Evolutionary conservation across 2,329 filamentous ascomycete species (phyloP).

Genomic region (Elsinoe ampelina): DNA sequence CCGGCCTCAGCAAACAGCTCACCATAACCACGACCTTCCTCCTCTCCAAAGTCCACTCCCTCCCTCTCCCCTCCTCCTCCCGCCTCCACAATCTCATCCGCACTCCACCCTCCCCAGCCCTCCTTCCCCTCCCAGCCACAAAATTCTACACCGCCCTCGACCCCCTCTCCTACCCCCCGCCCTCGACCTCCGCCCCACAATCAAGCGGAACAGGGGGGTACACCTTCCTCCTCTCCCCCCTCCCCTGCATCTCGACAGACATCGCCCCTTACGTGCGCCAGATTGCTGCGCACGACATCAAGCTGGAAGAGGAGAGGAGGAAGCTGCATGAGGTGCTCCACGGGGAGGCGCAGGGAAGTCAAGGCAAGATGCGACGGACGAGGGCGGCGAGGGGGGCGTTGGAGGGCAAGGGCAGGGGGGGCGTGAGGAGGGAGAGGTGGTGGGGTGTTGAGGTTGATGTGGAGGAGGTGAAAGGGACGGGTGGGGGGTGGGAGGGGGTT

Average conservation of each 20-base stretch:
- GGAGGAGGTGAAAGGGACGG: neutral
- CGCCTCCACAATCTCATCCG: constrained; percentile 10
- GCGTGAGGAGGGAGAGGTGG: constrained; percentile 24
- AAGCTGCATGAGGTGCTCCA: constrained; percentile 45
- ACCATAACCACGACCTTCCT: constrained; percentile 24
- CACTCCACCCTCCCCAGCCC: constrained; percentile 19
- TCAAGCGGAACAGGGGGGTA: constrained; percentile 12
- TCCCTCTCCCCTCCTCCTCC: constrained; percentile 18
- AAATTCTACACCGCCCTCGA: constrained; percentile 44
- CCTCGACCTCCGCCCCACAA: constrained; percentile 23
- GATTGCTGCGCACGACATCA: constrained; percentile 69
- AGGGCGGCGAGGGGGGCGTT: constrained; percentile 66
- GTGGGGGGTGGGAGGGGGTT: neutral
- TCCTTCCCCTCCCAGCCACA: constrained; percentile 27
- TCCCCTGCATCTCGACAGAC: constrained; percentile 53
- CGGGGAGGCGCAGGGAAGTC: constrained; percentile 9
- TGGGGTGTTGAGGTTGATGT: constrained; percentile 7
- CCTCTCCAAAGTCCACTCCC: constrained; percentile 18
- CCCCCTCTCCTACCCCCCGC: constrained; percentile 38
- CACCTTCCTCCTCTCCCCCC: constrained; percentile 15
- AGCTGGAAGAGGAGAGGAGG: constrained; percentile 58
- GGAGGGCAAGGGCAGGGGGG: constrained; percentile 44
- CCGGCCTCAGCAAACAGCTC: constrained; percentile 28
- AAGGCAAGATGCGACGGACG: constrained; percentile 47
- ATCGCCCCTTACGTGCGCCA: constrained; percentile 82